Evolutionary conservation across 192 early-diverging fungal species (phyloP).

Genomic region (Bifiguratus adelaidae): DNA sequence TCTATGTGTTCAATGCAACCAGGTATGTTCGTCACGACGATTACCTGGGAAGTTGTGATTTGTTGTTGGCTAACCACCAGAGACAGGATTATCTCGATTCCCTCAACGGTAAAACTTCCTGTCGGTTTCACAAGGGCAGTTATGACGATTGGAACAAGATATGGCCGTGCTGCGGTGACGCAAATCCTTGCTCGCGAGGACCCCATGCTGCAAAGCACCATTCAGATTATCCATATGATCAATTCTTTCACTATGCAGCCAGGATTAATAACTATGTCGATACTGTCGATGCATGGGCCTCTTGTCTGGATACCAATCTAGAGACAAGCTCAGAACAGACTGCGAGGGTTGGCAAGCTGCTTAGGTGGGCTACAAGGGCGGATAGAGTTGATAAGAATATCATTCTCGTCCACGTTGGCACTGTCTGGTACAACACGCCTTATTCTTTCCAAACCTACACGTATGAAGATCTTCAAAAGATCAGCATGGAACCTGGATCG

Average conservation of each 20-base stretch:
- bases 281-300: constrained; percentile 17
- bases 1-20: constrained; percentile 21
- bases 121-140: constrained; percentile 16
- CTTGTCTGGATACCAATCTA: constrained; percentile 13
- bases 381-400: constrained; percentile 15
- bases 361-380: constrained; percentile 18
- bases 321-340: constrained; percentile 9
- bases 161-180: constrained; percentile 23
- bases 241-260: constrained; percentile 13
- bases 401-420: constrained; percentile 27
- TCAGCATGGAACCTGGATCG: background rate
- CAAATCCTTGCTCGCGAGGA: constrained; percentile 8
- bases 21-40: background rate
- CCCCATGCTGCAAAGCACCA: constrained; percentile 18
- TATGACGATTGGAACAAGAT: constrained; percentile 3
- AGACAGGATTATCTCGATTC: constrained; percentile 16
- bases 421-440: constrained; percentile 9
- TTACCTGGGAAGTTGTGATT: no score
- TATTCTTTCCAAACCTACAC: constrained; percentile 23
- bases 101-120: constrained; percentile 17
- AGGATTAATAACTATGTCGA: constrained; percentile 21
- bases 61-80: background rate
- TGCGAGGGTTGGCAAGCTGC: constrained; percentile 17
- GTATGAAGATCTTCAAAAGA: constrained; percentile 8
- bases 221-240: constrained; percentile 23